A percentile compares a stretch with the other conserved stretches of the same genome.
phyloP scores from a whole-genome alignment of 371 early-diverging fungal genomes.

The Rhizopus stolonifer region DNA sequence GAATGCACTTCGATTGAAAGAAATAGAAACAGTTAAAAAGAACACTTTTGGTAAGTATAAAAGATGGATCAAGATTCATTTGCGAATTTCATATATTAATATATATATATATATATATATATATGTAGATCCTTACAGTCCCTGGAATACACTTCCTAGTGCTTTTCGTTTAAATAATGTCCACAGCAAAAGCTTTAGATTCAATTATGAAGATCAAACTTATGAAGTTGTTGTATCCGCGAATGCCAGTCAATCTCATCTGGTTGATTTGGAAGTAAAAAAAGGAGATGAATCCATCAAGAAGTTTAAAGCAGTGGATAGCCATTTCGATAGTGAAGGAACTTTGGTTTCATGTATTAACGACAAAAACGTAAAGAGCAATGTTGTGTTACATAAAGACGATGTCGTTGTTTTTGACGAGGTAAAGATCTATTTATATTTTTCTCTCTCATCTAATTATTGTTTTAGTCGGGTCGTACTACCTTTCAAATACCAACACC shows the following conservation, averaged over 20 bases:
- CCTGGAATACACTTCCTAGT: slow-evolving; percentile 57
- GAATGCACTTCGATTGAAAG: slow-evolving; percentile 58
- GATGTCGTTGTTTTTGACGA: slow-evolving; percentile 68
- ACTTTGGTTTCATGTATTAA: slow-evolving; percentile 59
- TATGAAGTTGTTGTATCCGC: slow-evolving; percentile 32
- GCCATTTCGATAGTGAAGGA: slow-evolving; percentile 41
- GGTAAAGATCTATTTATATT: slow-evolving; percentile 25
- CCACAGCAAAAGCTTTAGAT: slow-evolving; percentile 40
- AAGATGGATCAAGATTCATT: no score
- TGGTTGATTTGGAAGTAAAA: slow-evolving; percentile 33
- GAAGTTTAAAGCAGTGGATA: slow-evolving; percentile 28
- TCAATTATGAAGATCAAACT: slow-evolving; percentile 24
- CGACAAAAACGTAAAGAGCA: slow-evolving; percentile 53
- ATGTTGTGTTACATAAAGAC: slow-evolving; percentile 60
- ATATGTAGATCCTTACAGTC: slow-evolving; percentile 44
- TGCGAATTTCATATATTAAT: no score
- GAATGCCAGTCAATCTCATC: slow-evolving; percentile 12
- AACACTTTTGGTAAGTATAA: slow-evolving; percentile 27
- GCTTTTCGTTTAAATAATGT: slow-evolving; percentile 59
- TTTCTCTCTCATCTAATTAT: neutral
- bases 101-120: no score
- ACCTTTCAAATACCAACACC: slow-evolving; percentile 67
- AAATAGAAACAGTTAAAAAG: slow-evolving; percentile 36
- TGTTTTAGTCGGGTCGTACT: slow-evolving; percentile 48
- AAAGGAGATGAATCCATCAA: slow-evolving; percentile 27